A percentile compares a stretch with the other conserved stretches of the same genome.
phyloP scores from a whole-genome alignment of 768 basidiomycete species.

The Russula lepida region DNA sequence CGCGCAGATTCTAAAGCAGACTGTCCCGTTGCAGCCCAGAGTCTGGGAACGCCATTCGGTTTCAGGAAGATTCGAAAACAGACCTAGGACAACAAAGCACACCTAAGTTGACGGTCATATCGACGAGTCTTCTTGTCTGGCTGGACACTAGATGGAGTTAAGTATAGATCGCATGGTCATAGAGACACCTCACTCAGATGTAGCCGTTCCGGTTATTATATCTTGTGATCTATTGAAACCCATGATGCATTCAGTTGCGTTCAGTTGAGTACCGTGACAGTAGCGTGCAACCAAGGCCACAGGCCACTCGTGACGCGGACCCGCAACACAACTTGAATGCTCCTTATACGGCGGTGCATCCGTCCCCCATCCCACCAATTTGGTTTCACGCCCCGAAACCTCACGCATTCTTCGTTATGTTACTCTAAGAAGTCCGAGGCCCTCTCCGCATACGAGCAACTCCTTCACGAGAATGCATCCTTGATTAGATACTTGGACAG shows the following conservation, averaged over 20 bases:
- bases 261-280: too few species aligned
- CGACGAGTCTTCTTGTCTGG: conserved; percentile 85
- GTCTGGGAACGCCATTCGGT: conserved; percentile 32
- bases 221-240: conserved; percentile 34
- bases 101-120: conserved; percentile 95
- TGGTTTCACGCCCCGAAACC: neutral
- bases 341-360: conserved; percentile 9
- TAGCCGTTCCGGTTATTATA: conserved; percentile 39
- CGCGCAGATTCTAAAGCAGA: conserved; percentile 76
- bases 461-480: conserved; percentile 12
- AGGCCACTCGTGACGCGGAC: neutral
- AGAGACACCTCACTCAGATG: conserved; percentile 29
- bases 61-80: neutral
- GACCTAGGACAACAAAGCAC: conserved; percentile 19
- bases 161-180: neutral
- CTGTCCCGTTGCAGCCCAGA: conserved; percentile 94
- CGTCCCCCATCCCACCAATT: neutral
- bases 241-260: conserved; percentile 9
- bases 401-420: neutral
- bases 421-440: conserved; percentile 11
- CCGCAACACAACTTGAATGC: conserved; percentile 2
- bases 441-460: conserved; percentile 2
- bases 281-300: neutral
- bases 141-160: conserved; percentile 35
- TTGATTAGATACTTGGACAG: conserved; percentile 8